These are phyloP conservation scores for Pontederia crassipes DNA, from an alignment of 176 grass and related monocot genomes.

Conservation along the genomic window DNA sequence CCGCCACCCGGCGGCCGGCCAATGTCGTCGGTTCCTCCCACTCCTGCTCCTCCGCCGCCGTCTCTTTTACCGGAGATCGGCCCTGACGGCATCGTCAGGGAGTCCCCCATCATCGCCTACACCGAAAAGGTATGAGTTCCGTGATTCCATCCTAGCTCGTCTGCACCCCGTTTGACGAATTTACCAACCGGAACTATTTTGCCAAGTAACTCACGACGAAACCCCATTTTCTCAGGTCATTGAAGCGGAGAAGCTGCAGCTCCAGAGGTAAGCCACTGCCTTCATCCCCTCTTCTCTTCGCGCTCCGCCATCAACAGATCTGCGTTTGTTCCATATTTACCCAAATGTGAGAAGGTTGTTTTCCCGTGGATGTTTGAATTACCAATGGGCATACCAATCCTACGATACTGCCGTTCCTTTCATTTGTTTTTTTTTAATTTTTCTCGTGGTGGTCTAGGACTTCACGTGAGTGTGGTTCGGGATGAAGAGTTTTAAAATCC, in stretches of 20 bases:
- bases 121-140: constrained; percentile 59
- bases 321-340: too few relatives aligned
- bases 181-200: neutral
- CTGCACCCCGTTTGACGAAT: neutral
- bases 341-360: too few relatives aligned
- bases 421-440: too few relatives aligned
- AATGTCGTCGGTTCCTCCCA: neutral
- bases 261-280: constrained; percentile 55
- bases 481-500: too few relatives aligned
- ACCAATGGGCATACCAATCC: too few relatives aligned
- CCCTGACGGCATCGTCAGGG: constrained; percentile 64
- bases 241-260: constrained; percentile 76
- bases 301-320: constrained; percentile 6
- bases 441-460: too few relatives aligned
- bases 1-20: too few relatives aligned
- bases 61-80: constrained; percentile 64
- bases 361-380: too few relatives aligned
- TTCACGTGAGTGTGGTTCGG: too few relatives aligned
- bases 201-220: neutral
- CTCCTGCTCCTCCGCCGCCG: constrained; percentile 17
- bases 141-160: neutral
- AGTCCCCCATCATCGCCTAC: constrained; percentile 75
- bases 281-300: constrained; percentile 5
- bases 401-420: too few relatives aligned
- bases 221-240: constrained; percentile 37